Evolutionary conservation across 2,329 filamentous ascomycete species (phyloP).

Genomic region (Magnaporthales sp.): DNA sequence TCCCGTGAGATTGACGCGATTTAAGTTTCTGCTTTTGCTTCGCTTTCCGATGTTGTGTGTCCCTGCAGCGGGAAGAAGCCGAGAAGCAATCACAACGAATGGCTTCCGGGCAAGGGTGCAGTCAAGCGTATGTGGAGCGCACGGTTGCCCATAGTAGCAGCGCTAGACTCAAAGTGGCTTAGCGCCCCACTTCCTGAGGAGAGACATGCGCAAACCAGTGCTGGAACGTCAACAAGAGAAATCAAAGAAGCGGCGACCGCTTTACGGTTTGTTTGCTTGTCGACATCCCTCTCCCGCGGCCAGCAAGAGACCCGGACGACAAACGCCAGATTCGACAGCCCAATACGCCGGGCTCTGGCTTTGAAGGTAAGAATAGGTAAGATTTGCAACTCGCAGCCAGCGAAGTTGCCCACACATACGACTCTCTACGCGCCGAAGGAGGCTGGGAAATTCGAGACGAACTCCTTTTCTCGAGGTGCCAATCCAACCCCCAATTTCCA

Average conservation of each 20-base stretch:
- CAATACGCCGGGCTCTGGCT: slow-evolving; percentile 3
- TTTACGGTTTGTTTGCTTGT: neutral
- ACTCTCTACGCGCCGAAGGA: neutral
- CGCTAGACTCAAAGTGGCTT: slow-evolving; percentile 9
- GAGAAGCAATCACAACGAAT: neutral
- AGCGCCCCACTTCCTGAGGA: slow-evolving; percentile 14
- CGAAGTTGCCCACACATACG: neutral
- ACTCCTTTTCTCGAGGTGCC: neutral
- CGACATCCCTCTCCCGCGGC: neutral
- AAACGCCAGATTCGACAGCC: slow-evolving; percentile 4
- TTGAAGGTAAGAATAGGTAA: neutral
- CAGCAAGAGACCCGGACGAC: neutral
- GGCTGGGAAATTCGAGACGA: neutral
- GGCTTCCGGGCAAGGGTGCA: neutral
- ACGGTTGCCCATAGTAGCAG: slow-evolving; percentile 17
- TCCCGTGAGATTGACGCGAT: neutral
- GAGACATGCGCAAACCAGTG: slow-evolving; percentile 6
- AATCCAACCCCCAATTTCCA: neutral
- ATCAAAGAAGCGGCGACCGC: slow-evolving; percentile 5
- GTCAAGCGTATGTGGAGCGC: slow-evolving; percentile 6
- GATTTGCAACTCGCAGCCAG: neutral
- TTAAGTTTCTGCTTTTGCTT: neutral
- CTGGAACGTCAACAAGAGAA: slow-evolving; percentile 8
- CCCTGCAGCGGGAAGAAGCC: neutral
- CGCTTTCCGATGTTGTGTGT: neutral